Evolutionary conservation across 768 basidiomycete species (phyloP).

Genomic region (Tylopilus balloui): DNA sequence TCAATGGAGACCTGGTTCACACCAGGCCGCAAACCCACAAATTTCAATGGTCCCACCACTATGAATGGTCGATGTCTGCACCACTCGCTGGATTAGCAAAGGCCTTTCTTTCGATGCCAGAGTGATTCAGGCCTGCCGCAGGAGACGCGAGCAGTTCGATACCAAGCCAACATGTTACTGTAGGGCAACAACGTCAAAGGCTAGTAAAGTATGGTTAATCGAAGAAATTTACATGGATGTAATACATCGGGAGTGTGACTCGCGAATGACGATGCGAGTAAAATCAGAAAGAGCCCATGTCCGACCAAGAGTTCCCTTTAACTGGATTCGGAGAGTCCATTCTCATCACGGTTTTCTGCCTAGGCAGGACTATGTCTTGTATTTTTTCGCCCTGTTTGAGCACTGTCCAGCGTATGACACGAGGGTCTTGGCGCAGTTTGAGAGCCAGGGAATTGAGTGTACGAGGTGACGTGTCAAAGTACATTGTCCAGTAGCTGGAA

Average conservation of each 20-base stretch:
- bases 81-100: too few species aligned
- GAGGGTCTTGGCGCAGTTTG: slow-evolving; percentile 72
- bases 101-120: too few species aligned
- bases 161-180: too few species aligned
- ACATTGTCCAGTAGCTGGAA: slow-evolving; percentile 82
- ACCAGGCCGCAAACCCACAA: too few species aligned
- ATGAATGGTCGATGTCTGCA: too few species aligned
- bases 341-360: slow-evolving; percentile 40
- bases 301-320: slow-evolving; percentile 27
- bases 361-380: slow-evolving; percentile 58
- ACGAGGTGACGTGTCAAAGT: slow-evolving; percentile 82
- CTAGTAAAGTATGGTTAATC: too few species aligned
- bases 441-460: slow-evolving; percentile 60
- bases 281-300: slow-evolving; percentile 13
- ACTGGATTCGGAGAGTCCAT: slow-evolving; percentile 22
- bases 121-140: too few species aligned
- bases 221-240: slow-evolving; percentile 3
- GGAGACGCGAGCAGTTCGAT: too few species aligned
- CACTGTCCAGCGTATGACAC: slow-evolving; percentile 78
- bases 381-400: slow-evolving; percentile 72
- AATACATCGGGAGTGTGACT: not conserved
- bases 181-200: too few species aligned
- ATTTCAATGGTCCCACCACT: too few species aligned
- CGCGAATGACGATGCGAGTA: not conserved
- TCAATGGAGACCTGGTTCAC: too few species aligned